Percentiles rank a stretch among this genome's conserved stretches.
These are phyloP conservation scores for Penicillium janthinellum DNA, from an alignment of 2,329 filamentous ascomycete genomes.

Conservation along the genomic window DNA sequence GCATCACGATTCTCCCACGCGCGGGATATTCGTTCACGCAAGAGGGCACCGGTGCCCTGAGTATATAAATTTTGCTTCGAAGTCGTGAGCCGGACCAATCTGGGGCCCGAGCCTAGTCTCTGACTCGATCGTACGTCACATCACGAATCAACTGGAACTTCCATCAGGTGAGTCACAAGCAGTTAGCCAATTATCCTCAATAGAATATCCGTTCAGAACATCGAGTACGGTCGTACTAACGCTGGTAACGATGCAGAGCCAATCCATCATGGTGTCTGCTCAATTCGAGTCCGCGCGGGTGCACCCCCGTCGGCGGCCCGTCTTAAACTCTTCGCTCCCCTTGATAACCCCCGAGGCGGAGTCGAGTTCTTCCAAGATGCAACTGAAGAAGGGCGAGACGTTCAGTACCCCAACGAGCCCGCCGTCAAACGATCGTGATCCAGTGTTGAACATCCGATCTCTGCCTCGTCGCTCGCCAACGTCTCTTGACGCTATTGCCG, in stretches of 20 bases:
- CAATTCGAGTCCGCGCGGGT: constrained; percentile 28
- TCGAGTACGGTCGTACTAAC: constrained; percentile 12
- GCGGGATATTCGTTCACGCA: neutral
- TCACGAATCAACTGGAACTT: constrained; percentile 19
- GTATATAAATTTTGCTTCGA: constrained; percentile 6
- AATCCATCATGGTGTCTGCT: constrained; percentile 34
- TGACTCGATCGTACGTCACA: constrained; percentile 26
- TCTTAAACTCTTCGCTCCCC: constrained; percentile 33
- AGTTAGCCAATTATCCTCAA: constrained; percentile 17
- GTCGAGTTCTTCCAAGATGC: constrained; percentile 47
- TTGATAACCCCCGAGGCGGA: constrained; percentile 28
- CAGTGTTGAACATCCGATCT: constrained; percentile 47
- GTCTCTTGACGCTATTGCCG: constrained; percentile 68
- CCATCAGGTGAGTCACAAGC: constrained; percentile 22
- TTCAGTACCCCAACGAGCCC: constrained; percentile 52
- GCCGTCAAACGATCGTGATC: constrained; percentile 44
- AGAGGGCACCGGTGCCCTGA: constrained; percentile 4
- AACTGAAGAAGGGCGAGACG: constrained; percentile 71
- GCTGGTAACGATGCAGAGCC: constrained; percentile 7
- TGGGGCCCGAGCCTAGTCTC: constrained; percentile 13
- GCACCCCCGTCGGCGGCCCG: constrained; percentile 40
- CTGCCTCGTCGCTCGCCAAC: constrained; percentile 69
- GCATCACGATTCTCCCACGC: neutral
- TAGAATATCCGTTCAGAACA: constrained; percentile 10
- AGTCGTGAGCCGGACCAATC: constrained; percentile 1